These are phyloP conservation scores for Irpex sp. DNA, from an alignment of 1,284 basidiomycete genomes.

Conservation along the genomic window DNA sequence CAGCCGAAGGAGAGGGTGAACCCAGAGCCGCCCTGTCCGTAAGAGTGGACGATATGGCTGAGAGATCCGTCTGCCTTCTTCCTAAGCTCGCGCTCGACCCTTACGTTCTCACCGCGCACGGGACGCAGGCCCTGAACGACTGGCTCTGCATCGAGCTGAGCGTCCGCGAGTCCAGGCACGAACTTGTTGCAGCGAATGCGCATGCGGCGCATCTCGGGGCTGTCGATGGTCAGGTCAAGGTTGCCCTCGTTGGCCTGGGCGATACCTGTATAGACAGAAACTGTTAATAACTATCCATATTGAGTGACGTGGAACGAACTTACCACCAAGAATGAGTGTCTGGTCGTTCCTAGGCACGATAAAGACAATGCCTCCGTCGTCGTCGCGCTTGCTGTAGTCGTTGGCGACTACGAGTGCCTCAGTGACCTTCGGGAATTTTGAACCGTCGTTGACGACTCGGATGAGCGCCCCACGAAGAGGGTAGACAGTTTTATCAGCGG, in stretches of 20 bases:
- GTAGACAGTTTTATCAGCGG: conserved; percentile 30
- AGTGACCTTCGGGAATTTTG: conserved; percentile 31
- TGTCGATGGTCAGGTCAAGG: conserved; percentile 30
- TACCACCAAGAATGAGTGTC: conserved; percentile 16
- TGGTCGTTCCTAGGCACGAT: conserved; percentile 17
- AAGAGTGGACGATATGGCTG: conserved; percentile 32
- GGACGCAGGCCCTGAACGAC: conserved; percentile 34
- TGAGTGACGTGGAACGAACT: neutral
- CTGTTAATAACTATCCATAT: neutral
- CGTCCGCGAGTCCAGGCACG: conserved; percentile 29
- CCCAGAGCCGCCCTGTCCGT: conserved; percentile 32
- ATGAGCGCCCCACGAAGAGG: conserved; percentile 36
- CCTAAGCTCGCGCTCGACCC: conserved; percentile 32
- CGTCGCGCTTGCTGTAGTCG: conserved; percentile 16
- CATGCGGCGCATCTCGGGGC: conserved; percentile 32
- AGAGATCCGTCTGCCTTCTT: conserved; percentile 15
- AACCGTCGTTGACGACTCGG: conserved; percentile 35
- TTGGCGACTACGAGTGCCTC: conserved; percentile 27
- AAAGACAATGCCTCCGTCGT: conserved; percentile 18
- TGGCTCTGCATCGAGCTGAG: conserved; percentile 28
- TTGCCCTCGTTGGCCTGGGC: conserved; percentile 20
- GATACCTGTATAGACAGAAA: conserved; percentile 8
- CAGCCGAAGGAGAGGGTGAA: conserved; percentile 21
- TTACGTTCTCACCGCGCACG: conserved; percentile 28
- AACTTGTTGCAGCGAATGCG: conserved; percentile 30